A percentile compares a stretch with the other conserved stretches of the same genome.
These are phyloP conservation scores for Globisporangium recalcitrans DNA, from an alignment of 352 stramenopile genomes.

Conservation along the genomic window DNA sequence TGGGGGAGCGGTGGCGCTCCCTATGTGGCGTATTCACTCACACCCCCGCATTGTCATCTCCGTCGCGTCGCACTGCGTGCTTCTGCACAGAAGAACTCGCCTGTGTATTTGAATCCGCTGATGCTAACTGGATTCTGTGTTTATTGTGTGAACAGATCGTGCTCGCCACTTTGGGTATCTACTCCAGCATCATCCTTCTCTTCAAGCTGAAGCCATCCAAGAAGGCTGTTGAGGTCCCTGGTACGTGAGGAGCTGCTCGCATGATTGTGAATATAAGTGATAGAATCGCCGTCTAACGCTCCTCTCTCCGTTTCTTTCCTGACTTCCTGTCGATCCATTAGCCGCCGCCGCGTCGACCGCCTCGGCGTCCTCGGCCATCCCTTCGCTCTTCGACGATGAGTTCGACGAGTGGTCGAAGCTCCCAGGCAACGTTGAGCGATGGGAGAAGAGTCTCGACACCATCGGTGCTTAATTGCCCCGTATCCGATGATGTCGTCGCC, in stretches of 20 bases:
- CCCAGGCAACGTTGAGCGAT: slow-evolving; percentile 79
- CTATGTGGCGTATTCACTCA: neutral
- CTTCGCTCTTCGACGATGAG: slow-evolving; percentile 80
- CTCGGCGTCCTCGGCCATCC: slow-evolving; percentile 54
- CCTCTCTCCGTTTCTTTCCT: neutral
- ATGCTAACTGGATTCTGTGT: neutral
- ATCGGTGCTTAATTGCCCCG: slow-evolving; percentile 59
- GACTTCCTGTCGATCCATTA: slow-evolving; percentile 9
- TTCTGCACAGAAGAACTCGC: neutral
- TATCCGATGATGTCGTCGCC: neutral
- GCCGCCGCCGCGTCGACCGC: slow-evolving; percentile 28
- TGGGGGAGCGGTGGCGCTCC: neutral
- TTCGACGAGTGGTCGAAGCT: slow-evolving; percentile 86
- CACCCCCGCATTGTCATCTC: neutral
- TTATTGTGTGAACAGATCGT: slow-evolving; percentile 48
- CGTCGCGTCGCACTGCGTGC: too few relatives aligned
- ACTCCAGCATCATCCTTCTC: slow-evolving; percentile 71
- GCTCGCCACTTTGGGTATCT: slow-evolving; percentile 74
- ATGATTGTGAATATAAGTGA: neutral
- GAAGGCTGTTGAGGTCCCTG: slow-evolving; percentile 56
- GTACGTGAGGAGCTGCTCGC: slow-evolving; percentile 19
- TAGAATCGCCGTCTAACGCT: neutral
- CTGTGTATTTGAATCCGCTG: neutral
- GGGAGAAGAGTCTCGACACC: slow-evolving; percentile 86
- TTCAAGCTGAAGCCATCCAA: slow-evolving; percentile 85